These are phyloP conservation scores for Diospyros lotus DNA, from an alignment of 148 eudicot species.

Conservation along the genomic window DNA sequence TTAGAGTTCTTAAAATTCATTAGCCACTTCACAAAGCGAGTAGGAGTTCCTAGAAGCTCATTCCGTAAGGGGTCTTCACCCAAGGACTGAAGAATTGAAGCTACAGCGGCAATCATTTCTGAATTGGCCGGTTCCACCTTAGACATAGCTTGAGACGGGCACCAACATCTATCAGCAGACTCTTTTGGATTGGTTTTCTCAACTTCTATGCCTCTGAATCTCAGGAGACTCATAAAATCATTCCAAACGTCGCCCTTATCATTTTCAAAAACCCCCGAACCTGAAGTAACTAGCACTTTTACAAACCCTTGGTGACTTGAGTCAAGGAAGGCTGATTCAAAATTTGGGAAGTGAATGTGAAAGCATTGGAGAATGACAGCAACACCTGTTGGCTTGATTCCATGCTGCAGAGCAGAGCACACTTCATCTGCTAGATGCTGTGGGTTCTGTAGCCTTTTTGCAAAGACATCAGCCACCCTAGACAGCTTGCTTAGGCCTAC, in stretches of 20 bases:
- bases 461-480: slow-evolving; percentile 80
- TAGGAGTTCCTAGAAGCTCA: slow-evolving; percentile 73
- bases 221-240: slow-evolving; percentile 58
- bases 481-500: slow-evolving; percentile 92
- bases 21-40: slow-evolving; percentile 70
- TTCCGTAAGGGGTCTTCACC: slow-evolving; percentile 83
- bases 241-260: slow-evolving; percentile 47
- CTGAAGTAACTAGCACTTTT: slow-evolving; percentile 46
- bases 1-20: slow-evolving; percentile 55
- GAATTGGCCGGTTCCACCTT: slow-evolving; percentile 30
- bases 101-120: slow-evolving; percentile 53
- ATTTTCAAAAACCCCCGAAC: slow-evolving; percentile 67
- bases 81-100: slow-evolving; percentile 52
- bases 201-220: slow-evolving; percentile 34
- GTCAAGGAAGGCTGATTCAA: slow-evolving; percentile 48
- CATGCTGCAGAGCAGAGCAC: slow-evolving; percentile 54
- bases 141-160: slow-evolving; percentile 45
- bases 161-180: slow-evolving; percentile 41
- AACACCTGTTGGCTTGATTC: slow-evolving; percentile 74
- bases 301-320: slow-evolving; percentile 42
- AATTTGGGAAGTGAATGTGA: slow-evolving; percentile 62
- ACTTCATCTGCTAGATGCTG: slow-evolving; percentile 80
- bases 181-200: slow-evolving; percentile 24
- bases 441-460: slow-evolving; percentile 84
- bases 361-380: slow-evolving; percentile 77